Evolutionary conservation across 768 basidiomycete genomes (phyloP).

Genomic region (Termitomyces sp.): DNA sequence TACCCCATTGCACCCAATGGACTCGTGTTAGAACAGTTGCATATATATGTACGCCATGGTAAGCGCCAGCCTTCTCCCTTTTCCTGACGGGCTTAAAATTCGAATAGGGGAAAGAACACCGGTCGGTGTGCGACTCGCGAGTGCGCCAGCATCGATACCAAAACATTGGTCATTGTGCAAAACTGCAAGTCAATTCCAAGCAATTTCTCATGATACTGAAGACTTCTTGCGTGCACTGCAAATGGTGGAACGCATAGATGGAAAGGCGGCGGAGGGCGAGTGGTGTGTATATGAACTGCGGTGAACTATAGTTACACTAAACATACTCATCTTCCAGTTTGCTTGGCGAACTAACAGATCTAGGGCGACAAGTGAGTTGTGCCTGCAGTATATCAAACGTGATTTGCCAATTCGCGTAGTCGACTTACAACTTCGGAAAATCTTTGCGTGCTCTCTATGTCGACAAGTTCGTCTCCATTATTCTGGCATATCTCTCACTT

Average conservation of each 20-base stretch:
- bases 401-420: slow-evolving; percentile 29
- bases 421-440: slow-evolving; percentile 58
- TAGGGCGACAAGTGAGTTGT: slow-evolving; percentile 53
- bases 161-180: slow-evolving; percentile 67
- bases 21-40: slow-evolving; percentile 63
- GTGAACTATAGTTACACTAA: neutral
- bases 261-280: slow-evolving; percentile 47
- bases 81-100: neutral
- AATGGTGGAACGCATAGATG: slow-evolving; percentile 54
- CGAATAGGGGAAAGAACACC: slow-evolving; percentile 63
- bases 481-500: neutral
- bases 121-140: slow-evolving; percentile 60
- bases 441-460: slow-evolving; percentile 61
- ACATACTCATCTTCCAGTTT: slow-evolving; percentile 33
- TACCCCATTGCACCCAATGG: slow-evolving; percentile 55
- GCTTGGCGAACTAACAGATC: slow-evolving; percentile 66
- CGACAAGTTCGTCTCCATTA: slow-evolving; percentile 42
- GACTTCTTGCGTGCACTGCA: slow-evolving; percentile 34
- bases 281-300: slow-evolving; percentile 41
- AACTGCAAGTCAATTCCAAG: slow-evolving; percentile 43
- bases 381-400: neutral
- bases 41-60: slow-evolving; percentile 76
- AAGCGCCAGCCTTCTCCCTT: slow-evolving; percentile 10
- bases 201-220: slow-evolving; percentile 28
- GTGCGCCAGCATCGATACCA: slow-evolving; percentile 59